Evolutionary conservation across 2,329 filamentous ascomycete species (phyloP), one percentile per base, ranked within the genome.

Genomic region (Monilinia laxa): DNA sequence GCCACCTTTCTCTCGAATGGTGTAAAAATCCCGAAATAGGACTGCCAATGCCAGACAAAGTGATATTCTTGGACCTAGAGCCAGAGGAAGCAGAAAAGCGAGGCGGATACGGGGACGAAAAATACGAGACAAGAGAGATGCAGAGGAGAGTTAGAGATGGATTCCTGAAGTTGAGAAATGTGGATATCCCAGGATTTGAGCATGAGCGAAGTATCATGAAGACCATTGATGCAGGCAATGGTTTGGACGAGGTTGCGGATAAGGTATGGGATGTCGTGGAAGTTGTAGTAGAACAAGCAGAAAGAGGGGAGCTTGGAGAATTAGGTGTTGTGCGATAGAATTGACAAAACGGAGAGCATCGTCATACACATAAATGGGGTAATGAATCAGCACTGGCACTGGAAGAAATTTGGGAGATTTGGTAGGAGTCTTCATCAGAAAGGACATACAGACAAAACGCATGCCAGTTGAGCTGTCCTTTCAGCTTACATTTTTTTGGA

Each of bases 61-160:
- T 94, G 14, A 78, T 98, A 0, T 98, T 98, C 75, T 83, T 99
- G 42, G 91, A 95, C 75, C 85, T 98, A 62, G 86, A 89, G 9
- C 86, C 91, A 47, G 85, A 87, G 59, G 85, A 88, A 68, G 93
- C 93, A 12, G 85, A 85, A 40, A 83, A 84, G 72, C 83, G 95
- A 23, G 93, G 92, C n/a, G 94, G 92, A 0, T 99, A 89, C 81
- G 95, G 95, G 1, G 85, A 84, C 23, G 95, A 99, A 81, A 84
- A 91, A 70, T 99, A 98, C 75, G 95, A 99, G 80, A 90, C 87
- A 76, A 85, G 84, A 68, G 87, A 88, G 74, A 91, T 97, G 86
- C 95, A 99, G 80, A 81, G 84, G 68, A 84, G 87, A 12, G 95
- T 98, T 18, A 81, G 91, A 25, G 84, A 88, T 69, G 77, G 96